Evolutionary conservation across 768 basidiomycete genomes (phyloP).

Genomic region (Calocybe indica): DNA sequence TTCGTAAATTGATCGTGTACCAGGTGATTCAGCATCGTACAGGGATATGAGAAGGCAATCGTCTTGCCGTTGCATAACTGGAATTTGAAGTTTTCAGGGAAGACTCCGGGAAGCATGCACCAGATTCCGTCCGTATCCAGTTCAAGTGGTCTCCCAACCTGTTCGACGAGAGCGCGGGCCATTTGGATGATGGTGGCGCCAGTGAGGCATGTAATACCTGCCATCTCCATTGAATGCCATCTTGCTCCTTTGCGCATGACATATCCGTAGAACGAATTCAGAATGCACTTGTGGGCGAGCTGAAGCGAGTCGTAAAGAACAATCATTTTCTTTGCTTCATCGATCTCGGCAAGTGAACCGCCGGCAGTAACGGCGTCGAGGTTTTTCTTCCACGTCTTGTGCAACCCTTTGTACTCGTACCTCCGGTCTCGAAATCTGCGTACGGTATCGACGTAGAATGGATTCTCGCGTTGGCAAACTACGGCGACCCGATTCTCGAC

Average conservation of each 20-base stretch:
- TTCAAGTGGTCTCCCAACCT: slow-evolving; percentile 95
- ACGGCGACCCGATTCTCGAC: slow-evolving; percentile 91
- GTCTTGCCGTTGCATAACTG: slow-evolving; percentile 83
- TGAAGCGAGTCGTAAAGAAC: slow-evolving; percentile 98
- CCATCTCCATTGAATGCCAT: slow-evolving; percentile 99
- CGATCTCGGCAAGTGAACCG: slow-evolving; percentile 75
- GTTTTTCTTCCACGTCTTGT: slow-evolving; percentile 99
- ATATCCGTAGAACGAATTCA: slow-evolving; percentile 99
- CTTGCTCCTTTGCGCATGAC: slow-evolving; percentile 99
- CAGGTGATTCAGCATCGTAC: slow-evolving; percentile 99
- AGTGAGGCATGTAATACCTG: slow-evolving; percentile 96
- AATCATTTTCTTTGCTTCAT: slow-evolving; percentile 99
- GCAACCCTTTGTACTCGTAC: slow-evolving; percentile 98
- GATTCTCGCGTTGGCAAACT: slow-evolving; percentile 96
- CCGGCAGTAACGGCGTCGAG: slow-evolving; percentile 74
- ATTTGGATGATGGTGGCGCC: slow-evolving; percentile 98
- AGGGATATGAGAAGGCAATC: slow-evolving; percentile 90
- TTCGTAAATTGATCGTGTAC: slow-evolving; percentile 96
- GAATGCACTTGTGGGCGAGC: slow-evolving; percentile 98
- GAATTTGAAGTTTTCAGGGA: slow-evolving; percentile 98
- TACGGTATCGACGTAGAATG: slow-evolving; percentile 99
- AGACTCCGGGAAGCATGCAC: slow-evolving; percentile 99
- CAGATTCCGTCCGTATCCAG: slow-evolving; percentile 99
- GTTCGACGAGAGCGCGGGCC: slow-evolving; percentile 95
- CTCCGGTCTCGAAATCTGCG: slow-evolving; percentile 94